Evolutionary conservation across 176 grass and related monocot species (phyloP).

Genomic region (Phoenix roebelenii): DNA sequence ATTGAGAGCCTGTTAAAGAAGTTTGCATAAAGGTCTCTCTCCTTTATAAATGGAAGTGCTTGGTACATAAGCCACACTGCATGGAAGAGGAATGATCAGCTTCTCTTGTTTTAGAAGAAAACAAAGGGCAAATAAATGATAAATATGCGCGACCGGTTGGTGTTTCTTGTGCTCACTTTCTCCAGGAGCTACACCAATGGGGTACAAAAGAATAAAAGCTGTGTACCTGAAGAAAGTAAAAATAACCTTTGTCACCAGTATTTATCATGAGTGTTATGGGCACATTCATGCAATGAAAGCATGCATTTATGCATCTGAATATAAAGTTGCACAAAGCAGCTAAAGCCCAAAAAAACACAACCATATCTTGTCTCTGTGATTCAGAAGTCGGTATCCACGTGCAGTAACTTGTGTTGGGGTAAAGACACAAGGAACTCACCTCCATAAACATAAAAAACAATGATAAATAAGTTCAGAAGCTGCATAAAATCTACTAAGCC

Average conservation of each 20-base stretch:
- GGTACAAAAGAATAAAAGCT: constrained; percentile 88
- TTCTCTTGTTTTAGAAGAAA: constrained; percentile 5
- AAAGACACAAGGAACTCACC: too few species aligned
- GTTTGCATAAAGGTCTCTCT: constrained; percentile 53
- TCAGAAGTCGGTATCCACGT: too few species aligned
- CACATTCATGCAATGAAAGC: neutral
- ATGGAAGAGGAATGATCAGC: constrained; percentile 3
- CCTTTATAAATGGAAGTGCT: constrained; percentile 75
- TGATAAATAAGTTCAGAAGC: too few species aligned
- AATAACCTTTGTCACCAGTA: neutral
- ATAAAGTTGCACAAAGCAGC: too few species aligned
- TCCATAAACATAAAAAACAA: too few species aligned
- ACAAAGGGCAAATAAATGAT: neutral
- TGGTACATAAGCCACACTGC: constrained; percentile 86
- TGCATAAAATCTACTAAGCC: too few species aligned
- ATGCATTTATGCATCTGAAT: neutral
- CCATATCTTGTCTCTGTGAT: too few species aligned
- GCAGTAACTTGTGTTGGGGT: too few species aligned
- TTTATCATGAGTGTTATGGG: neutral
- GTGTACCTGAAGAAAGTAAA: constrained; percentile 54
- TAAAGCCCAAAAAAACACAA: too few species aligned
- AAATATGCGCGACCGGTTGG: neutral
- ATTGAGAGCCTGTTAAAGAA: constrained; percentile 63
- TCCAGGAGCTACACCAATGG: constrained; percentile 74
- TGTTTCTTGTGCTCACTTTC: constrained; percentile 61